Conservation (phyloP, 2,329 filamentous ascomycete genomes). For the Chrysoporthe puriensis region DNA sequence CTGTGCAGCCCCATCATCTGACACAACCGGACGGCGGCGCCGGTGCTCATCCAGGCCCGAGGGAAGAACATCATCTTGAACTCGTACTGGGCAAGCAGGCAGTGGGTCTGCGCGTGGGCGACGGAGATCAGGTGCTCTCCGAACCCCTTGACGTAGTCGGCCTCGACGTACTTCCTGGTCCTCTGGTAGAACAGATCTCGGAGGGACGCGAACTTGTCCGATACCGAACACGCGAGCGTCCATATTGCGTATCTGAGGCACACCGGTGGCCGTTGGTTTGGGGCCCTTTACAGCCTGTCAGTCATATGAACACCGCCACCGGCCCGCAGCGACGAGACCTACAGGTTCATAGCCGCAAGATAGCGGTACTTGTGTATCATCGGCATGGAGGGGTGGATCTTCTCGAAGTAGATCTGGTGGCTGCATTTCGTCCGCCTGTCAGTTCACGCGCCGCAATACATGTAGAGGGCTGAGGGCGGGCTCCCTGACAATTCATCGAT, state of each 20-base stretch:
- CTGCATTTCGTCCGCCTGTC: slow-evolving; percentile 43
- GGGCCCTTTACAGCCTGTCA: slow-evolving; percentile 56
- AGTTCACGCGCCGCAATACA: neutral
- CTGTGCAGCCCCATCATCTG: slow-evolving; percentile 95
- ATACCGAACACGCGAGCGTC: slow-evolving; percentile 85
- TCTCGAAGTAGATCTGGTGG: slow-evolving; percentile 87
- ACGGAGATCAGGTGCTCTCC: slow-evolving; percentile 88
- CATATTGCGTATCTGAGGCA: slow-evolving; percentile 94
- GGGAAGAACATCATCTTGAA: slow-evolving; percentile 99
- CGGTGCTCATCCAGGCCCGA: slow-evolving; percentile 90
- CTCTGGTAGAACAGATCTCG: slow-evolving; percentile 90
- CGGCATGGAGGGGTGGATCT: slow-evolving; percentile 81
- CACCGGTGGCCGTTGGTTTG: slow-evolving; percentile 81
- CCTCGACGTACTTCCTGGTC: slow-evolving; percentile 86
- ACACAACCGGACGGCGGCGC: slow-evolving; percentile 75
- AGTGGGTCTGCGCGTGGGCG: slow-evolving; percentile 83
- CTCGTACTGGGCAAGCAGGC: slow-evolving; percentile 80
- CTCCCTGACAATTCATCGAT: slow-evolving; percentile 76
- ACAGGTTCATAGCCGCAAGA: slow-evolving; percentile 84
- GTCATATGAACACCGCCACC: neutral
- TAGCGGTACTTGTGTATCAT: slow-evolving; percentile 91
- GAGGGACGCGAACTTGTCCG: slow-evolving; percentile 77
- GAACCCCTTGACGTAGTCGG: slow-evolving; percentile 88
- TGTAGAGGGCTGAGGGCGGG: neutral
- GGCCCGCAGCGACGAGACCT: slow-evolving; percentile 37